Percentiles rank a stretch among this genome's conserved stretches.
Conservation (phyloP, 2,329 filamentous ascomycete species). For the Aspergillus sp. region DNA sequence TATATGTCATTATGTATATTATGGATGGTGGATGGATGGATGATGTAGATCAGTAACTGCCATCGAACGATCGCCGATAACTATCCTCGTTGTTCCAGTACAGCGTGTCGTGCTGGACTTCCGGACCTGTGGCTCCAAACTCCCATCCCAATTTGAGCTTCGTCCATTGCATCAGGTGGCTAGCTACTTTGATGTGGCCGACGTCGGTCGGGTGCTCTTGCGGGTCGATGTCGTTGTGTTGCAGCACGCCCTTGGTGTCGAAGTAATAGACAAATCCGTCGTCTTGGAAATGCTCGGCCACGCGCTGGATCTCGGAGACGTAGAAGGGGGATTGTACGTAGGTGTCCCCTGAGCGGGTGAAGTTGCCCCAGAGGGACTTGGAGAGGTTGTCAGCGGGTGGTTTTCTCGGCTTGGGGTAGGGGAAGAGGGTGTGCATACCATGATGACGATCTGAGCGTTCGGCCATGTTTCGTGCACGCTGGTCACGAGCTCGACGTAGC, state of each 20-base stretch:
- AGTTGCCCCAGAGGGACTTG: conserved; percentile 60
- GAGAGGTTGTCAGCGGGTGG: conserved; percentile 4
- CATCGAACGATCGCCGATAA: conserved; percentile 36
- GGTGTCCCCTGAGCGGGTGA: conserved; percentile 53
- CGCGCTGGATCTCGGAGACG: conserved; percentile 52
- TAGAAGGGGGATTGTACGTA: conserved; percentile 53
- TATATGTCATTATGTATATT: too few species aligned
- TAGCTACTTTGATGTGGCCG: conserved; percentile 62
- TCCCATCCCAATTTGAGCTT: conserved; percentile 59
- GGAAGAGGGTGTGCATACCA: conserved; percentile 26
- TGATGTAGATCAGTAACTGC: background rate
- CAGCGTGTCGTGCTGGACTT: conserved; percentile 53
- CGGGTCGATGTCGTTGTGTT: conserved; percentile 63
- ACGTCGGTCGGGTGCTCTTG: conserved; percentile 63
- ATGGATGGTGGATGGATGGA: too few species aligned
- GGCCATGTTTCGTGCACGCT: conserved; percentile 47
- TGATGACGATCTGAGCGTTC: conserved; percentile 44
- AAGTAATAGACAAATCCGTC: conserved; percentile 62
- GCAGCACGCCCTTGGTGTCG: conserved; percentile 61
- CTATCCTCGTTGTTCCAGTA: conserved; percentile 56
- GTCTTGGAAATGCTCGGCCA: conserved; percentile 55
- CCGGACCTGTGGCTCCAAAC: conserved; percentile 53
- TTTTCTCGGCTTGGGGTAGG: background rate
- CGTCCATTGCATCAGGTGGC: conserved; percentile 61
- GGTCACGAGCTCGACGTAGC: conserved; percentile 46